These are phyloP conservation scores for Triangularia setosa DNA, from an alignment of 2,329 filamentous ascomycete species.

Conservation along the genomic window DNA sequence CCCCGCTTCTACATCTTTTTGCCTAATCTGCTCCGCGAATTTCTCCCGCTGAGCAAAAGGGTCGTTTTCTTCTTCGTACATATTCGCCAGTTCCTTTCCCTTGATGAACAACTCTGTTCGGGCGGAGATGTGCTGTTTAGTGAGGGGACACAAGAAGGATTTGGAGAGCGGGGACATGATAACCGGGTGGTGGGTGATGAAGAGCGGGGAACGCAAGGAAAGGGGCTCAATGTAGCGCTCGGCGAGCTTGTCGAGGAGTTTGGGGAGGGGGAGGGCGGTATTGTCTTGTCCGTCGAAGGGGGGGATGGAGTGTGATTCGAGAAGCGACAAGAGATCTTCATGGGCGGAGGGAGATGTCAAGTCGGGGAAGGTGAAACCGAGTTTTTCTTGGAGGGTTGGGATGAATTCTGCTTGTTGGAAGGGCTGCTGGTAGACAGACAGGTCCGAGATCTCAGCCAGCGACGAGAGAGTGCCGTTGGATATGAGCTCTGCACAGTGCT, in stretches of 20 bases:
- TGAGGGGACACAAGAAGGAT: slow-evolving; percentile 67
- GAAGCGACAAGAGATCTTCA: slow-evolving; percentile 37
- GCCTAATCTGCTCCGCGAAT: slow-evolving; percentile 56
- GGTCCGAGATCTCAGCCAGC: slow-evolving; percentile 43
- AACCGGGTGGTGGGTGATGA: slow-evolving; percentile 85
- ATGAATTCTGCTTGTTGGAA: slow-evolving; percentile 78
- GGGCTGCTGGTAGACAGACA: slow-evolving; percentile 44
- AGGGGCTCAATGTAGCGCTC: slow-evolving; percentile 72
- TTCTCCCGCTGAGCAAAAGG: slow-evolving; percentile 83
- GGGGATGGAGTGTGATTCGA: slow-evolving; percentile 38
- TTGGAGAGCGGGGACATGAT: slow-evolving; percentile 90
- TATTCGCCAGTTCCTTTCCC: slow-evolving; percentile 83
- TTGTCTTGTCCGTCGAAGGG: slow-evolving; percentile 64
- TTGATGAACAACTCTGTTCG: slow-evolving; percentile 81
- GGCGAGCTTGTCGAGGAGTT: slow-evolving; percentile 77
- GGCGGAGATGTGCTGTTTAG: slow-evolving; percentile 70
- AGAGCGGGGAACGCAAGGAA: slow-evolving; percentile 65
- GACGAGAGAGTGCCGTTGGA: slow-evolving; percentile 39
- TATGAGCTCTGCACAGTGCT: slow-evolving; percentile 46
- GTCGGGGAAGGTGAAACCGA: slow-evolving; percentile 63
- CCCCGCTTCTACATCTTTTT: slow-evolving; percentile 34
- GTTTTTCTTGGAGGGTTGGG: slow-evolving; percentile 66
- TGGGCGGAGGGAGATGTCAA: slow-evolving; percentile 54
- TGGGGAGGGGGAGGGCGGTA: slow-evolving; percentile 54
- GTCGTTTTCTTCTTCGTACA: slow-evolving; percentile 97